Conservation (phyloP, 2,329 filamentous ascomycete species). For the Fusarium redolens region DNA sequence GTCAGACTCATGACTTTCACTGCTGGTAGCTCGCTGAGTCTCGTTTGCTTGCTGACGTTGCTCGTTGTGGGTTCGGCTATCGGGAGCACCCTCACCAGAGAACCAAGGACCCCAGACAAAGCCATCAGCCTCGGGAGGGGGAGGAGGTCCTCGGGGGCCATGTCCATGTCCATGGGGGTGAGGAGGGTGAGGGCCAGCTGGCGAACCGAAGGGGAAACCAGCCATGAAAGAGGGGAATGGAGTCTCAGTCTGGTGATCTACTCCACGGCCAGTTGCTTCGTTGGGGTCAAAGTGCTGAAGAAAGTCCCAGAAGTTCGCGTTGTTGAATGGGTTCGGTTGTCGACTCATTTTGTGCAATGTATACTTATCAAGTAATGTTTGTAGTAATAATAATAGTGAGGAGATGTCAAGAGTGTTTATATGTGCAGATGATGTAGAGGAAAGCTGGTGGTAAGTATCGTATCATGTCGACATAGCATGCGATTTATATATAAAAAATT, state of each 20-base stretch:
- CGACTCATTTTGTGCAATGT: slow-evolving; percentile 39
- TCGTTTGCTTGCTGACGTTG: slow-evolving; percentile 36
- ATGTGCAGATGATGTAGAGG: slow-evolving; percentile 9
- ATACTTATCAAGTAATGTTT: neutral
- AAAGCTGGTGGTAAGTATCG: slow-evolving; percentile 16
- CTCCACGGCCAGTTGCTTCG: slow-evolving; percentile 49
- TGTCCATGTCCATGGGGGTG: slow-evolving; percentile 10
- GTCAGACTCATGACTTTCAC: slow-evolving; percentile 51
- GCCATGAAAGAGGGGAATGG: slow-evolving; percentile 42
- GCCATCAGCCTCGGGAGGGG: slow-evolving; percentile 38
- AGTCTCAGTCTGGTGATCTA: slow-evolving; percentile 51
- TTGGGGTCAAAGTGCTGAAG: slow-evolving; percentile 50
- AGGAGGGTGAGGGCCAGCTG: slow-evolving; percentile 11
- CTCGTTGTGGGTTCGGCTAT: slow-evolving; percentile 23
- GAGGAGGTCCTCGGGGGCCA: slow-evolving; percentile 33
- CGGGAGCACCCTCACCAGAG: slow-evolving; percentile 42
- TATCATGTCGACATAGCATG: slow-evolving; percentile 15
- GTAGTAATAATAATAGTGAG: neutral
- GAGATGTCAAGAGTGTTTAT: slow-evolving; percentile 12
- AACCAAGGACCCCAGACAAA: slow-evolving; percentile 44
- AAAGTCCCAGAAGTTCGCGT: slow-evolving; percentile 51
- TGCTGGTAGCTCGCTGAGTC: slow-evolving; percentile 31
- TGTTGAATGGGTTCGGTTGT: slow-evolving; percentile 38
- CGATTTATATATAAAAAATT: slow-evolving; percentile 39
- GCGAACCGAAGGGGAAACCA: slow-evolving; percentile 51